Base-by-base conservation (phyloP, 1,139 yeast genomes). In the Suhomyces ambrosiae region DNA sequence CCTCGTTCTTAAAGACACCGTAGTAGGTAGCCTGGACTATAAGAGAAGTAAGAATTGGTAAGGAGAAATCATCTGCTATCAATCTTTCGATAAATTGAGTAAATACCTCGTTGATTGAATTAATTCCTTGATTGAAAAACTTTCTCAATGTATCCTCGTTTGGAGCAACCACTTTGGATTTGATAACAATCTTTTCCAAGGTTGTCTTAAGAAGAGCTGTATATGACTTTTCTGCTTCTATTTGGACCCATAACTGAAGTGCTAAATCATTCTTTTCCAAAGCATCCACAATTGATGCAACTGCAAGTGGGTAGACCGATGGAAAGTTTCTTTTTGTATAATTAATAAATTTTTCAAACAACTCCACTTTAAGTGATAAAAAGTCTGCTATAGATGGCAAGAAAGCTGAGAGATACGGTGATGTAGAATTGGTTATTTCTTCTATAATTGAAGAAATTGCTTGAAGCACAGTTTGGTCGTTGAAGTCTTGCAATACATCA, bases 241-340 rank as follows among this genome's bases (percentile, higher is more conserved):
- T 49, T 11, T 52, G 45, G 4, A 52, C 50, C 79, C 84, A 80
- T 9, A 85, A 56, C 15, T 64, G 67, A 32, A 63, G 57, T 0
- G 84, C 77, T 4, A 84, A 76, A 21, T 73, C 71, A 27, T 80
- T 57, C 49, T 80, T 77, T 51, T 86, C 94, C 32, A 80, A 62
- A 19, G 68, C 61, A 42, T 72, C 67, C 19, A 80, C 62, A 3
- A 83, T 54, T 8, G 56, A 45, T 1, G 68, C 58, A 3, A 55
- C 45, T 50, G 61, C 40, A 52, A 63, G 29, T 58, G 56, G 21
- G 55, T 56, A 30, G 50, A 63, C 53, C 11, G 58, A 46, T 4
- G 65, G 53, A 44, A 81, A 82, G 53, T 83, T 82, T 12, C 57
- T 43, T 16, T 65, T 56, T 9, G 72, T 57, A 50, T 71, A 85